Evolutionary conservation across 352 stramenopile genomes (phyloP).

Genomic region (Blastocystis sp.): DNA sequence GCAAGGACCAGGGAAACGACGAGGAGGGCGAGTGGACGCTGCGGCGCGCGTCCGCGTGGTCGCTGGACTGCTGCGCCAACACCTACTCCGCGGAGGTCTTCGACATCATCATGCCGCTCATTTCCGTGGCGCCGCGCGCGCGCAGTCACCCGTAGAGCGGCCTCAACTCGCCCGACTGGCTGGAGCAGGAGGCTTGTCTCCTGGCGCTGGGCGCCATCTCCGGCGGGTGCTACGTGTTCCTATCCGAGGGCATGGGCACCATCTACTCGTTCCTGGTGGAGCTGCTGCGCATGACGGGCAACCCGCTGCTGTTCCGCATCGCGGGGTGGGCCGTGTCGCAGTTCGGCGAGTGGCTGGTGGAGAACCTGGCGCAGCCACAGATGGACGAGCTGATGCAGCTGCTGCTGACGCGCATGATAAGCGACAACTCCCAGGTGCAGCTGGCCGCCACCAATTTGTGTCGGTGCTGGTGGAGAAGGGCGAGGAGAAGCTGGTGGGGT

Average conservation of each 20-base stretch:
- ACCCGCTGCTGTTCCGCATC: conserved; percentile 40
- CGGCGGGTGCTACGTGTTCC: conserved; percentile 13
- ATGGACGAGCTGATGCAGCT: conserved; percentile 29
- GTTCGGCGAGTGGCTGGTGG: conserved; percentile 26
- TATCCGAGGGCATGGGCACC: conserved; percentile 9
- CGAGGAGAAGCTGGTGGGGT: not conserved
- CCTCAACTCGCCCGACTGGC: conserved; percentile 20
- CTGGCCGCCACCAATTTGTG: not conserved
- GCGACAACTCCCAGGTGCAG: conserved; percentile 19
- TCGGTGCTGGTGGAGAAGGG: conserved; percentile 43
- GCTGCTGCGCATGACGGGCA: not conserved
- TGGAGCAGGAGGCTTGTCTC: conserved; percentile 8
- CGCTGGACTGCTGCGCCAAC: conserved; percentile 30
- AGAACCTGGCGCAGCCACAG: not conserved
- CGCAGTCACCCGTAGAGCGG: not conserved
- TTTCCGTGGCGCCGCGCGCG: not conserved
- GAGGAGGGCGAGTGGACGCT: conserved; percentile 56
- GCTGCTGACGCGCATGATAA: conserved; percentile 1
- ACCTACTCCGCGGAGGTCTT: conserved; percentile 40
- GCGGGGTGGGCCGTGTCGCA: not conserved
- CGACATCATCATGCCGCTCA: conserved; percentile 26
- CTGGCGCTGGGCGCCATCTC: conserved; percentile 58
- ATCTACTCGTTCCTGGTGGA: conserved; percentile 15
- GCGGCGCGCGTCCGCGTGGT: conserved; percentile 28
- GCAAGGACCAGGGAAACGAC: not conserved